Percentiles rank a stretch among this genome's conserved stretches.
Evolutionary conservation across 805 yeast genomes (phyloP).

Genomic region (Clavispora santaluciae): DNA sequence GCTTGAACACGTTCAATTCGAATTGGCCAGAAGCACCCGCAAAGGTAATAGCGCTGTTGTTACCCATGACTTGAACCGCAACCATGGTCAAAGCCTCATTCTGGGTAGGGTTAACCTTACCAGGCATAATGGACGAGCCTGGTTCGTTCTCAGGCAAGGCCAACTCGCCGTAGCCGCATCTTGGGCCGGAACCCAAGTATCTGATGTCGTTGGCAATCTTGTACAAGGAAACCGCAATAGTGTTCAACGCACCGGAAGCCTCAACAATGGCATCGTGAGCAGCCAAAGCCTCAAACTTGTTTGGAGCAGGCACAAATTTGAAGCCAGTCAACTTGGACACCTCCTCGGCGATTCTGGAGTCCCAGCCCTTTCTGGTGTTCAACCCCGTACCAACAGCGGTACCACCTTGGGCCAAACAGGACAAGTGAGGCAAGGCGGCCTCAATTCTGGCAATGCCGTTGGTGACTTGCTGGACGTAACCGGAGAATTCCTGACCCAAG

Average conservation of each 20-base stretch:
- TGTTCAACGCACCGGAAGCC: constrained; percentile 95
- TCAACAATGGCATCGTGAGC: constrained; percentile 98
- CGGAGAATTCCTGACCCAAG: constrained; percentile 95
- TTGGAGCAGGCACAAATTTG: constrained; percentile 91
- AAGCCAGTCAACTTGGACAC: constrained; percentile 84
- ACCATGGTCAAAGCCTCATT: constrained; percentile 99
- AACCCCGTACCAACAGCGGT: constrained; percentile 99
- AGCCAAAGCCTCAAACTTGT: constrained; percentile 98
- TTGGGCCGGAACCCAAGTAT: constrained; percentile 97
- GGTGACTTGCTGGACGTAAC: constrained; percentile 89
- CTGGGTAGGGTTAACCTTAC: constrained; percentile 98
- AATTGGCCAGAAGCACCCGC: constrained; percentile 99
- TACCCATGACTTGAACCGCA: constrained; percentile 96
- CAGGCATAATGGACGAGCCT: constrained; percentile 99
- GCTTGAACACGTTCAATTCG: constrained; percentile 97
- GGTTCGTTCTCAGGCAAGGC: constrained; percentile 97
- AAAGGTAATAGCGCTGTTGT: constrained; percentile 89
- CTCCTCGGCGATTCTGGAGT: constrained; percentile 77
- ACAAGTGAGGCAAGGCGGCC: constrained; percentile 66
- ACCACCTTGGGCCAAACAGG: constrained; percentile 96
- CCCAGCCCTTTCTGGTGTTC: constrained; percentile 90
- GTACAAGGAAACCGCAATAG: constrained; percentile 87
- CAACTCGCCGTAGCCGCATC: constrained; percentile 98
- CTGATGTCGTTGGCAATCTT: constrained; percentile 98
- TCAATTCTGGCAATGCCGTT: constrained; percentile 89